Percentiles rank a stretch among this genome's conserved stretches.
Evolutionary conservation across 495 filamentous ascomycete genomes (phyloP).

Genomic region (Bryoglossum gracile): DNA sequence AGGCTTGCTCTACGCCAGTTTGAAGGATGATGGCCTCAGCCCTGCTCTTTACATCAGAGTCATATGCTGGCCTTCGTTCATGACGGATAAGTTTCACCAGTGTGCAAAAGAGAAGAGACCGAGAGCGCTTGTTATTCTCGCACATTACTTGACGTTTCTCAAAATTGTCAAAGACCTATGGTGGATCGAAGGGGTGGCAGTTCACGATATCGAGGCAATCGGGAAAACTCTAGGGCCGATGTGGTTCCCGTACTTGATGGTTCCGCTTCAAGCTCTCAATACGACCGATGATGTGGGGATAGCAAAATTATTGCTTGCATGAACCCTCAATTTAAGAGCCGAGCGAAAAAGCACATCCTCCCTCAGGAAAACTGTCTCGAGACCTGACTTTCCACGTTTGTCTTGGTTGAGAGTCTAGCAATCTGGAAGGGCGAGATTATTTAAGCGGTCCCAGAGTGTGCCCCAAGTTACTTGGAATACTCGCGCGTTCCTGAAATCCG

Average conservation of each 20-base stretch:
- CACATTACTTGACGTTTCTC: conserved; percentile 38
- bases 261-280: conserved; percentile 5
- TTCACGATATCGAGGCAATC: conserved; percentile 36
- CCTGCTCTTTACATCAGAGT: conserved; percentile 10
- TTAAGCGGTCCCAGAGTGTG: too few relatives aligned
- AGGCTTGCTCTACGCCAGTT: conserved; percentile 17
- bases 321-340: too few relatives aligned
- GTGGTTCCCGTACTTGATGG: conserved; percentile 24
- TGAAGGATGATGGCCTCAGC: conserved; percentile 12
- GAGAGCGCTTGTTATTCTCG: conserved; percentile 45
- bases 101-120: conserved; percentile 43
- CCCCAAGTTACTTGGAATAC: too few relatives aligned
- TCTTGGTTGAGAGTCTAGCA: too few relatives aligned
- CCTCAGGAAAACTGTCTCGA: too few relatives aligned
- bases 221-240: conserved; percentile 27
- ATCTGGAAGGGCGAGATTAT: too few relatives aligned
- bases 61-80: conserved; percentile 39
- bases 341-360: too few relatives aligned
- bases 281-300: conserved; percentile 10
- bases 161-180: conserved; percentile 33
- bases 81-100: conserved; percentile 43
- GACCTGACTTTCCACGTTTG: too few relatives aligned
- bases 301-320: conserved; percentile 6
- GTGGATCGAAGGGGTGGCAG: conserved; percentile 39
- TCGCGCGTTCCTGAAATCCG: too few relatives aligned